Evolutionary conservation across 371 early-diverging fungal species (phyloP), one percentile per base, ranked within the genome.

Genomic region (Conidiobolus incongruus): DNA sequence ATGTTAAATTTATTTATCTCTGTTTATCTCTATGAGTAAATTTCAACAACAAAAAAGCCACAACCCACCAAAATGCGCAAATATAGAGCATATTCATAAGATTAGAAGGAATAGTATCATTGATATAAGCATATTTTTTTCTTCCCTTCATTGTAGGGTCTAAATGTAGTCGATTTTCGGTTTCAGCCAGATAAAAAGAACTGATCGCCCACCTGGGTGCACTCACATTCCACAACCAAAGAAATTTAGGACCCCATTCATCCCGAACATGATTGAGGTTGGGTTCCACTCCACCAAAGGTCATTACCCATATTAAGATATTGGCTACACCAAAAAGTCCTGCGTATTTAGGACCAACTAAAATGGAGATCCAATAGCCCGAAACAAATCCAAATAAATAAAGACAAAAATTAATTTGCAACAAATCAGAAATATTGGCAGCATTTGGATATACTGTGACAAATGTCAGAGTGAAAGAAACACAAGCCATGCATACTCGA

Each of bases 161-260:
- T 40, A 47, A 29, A 17, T 38, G 64, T 17, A 24, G 46, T 19
- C 67, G 30, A 1, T 61, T 62, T 16, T 45, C 46, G 12, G 61
- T 44, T 47, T 68, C 69, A 23, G 47, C 51, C 36, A 68, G 35
- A 35, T 62, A 69, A 20, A 64, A 47, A 2, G 66, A 60, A 35
- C 64, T 66, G 35, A 69, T 57, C 6, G 68, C 67, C 49, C 61
- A 68, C 13, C 68, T 42, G 4, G 63, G 66, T 2, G 68, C 59
- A 8, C 66, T 65, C 7, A 65, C 47, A 28, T 54, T 40, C 47
- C 53, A 54, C 45, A 65, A 12, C 59, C 64, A 44, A 7, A 17
- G n/a, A 15, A 52, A 17, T n/a, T 35, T 38, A 17, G 52, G 42
- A 0, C 50, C 44, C 23, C 34, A 42, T 4, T 45, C 41, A 1